phyloP scores from a whole-genome alignment of 371 early-diverging fungal genomes.

The Actinomortierella wolfii region DNA sequence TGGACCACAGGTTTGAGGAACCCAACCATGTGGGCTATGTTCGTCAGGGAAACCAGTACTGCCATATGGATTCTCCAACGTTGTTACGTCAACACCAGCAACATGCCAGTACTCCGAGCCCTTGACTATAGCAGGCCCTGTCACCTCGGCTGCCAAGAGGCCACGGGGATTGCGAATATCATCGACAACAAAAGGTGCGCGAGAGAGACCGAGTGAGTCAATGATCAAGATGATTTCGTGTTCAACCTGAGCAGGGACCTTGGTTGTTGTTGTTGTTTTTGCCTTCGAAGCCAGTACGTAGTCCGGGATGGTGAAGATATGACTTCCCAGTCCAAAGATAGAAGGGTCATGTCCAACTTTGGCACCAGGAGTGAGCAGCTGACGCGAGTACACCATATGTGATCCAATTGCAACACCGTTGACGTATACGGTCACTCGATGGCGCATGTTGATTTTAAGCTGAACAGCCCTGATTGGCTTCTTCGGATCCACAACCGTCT shows the following conservation, averaged over 20 bases:
- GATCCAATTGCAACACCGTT: constrained; percentile 77
- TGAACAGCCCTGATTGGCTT: constrained; percentile 22
- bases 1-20: constrained; percentile 3
- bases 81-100: constrained; percentile 78
- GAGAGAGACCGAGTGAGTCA: constrained; percentile 79
- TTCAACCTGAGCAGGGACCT: constrained; percentile 8
- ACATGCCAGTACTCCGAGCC: constrained; percentile 63
- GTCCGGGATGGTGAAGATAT: constrained; percentile 10
- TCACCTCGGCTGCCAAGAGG: constrained; percentile 61
- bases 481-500: constrained; percentile 6
- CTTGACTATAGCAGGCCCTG: constrained; percentile 37
- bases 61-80: constrained; percentile 57
- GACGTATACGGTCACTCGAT: constrained; percentile 71
- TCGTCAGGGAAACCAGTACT: constrained; percentile 84
- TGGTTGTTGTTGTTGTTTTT: constrained; percentile 17
- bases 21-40: constrained; percentile 12
- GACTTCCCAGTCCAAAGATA: constrained; percentile 35
- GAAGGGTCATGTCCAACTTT: constrained; percentile 76
- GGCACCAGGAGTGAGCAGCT: constrained; percentile 63
- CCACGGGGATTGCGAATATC: constrained; percentile 83
- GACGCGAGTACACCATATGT: constrained; percentile 77
- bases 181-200: constrained; percentile 77
- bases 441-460: constrained; percentile 70
- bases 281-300: constrained; percentile 8
- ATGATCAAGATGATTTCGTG: constrained; percentile 69